Evolutionary conservation across 2,329 filamentous ascomycete genomes (phyloP).

Genomic region (Onygena corvina): DNA sequence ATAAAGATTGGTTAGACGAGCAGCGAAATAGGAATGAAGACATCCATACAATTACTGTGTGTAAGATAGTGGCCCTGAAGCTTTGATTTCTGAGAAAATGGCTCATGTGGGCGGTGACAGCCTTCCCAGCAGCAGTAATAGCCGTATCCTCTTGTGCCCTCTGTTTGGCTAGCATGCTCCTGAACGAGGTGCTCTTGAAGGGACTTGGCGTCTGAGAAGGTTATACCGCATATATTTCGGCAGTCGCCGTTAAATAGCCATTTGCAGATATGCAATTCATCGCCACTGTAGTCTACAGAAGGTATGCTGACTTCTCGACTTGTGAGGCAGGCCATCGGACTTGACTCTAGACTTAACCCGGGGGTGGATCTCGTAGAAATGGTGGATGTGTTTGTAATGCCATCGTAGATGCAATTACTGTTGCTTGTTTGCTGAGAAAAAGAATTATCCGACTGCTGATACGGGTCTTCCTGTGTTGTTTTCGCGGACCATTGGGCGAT

Average conservation of each 20-base stretch:
- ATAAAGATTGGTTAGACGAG: not conserved
- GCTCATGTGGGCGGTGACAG: constrained; percentile 32
- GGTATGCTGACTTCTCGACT: constrained; percentile 26
- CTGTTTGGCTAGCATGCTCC: constrained; percentile 28
- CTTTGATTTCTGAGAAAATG: constrained; percentile 37
- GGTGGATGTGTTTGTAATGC: constrained; percentile 1
- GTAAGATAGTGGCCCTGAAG: constrained; percentile 35
- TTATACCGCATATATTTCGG: constrained; percentile 25
- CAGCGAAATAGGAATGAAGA: not conserved
- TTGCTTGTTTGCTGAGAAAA: constrained; percentile 4
- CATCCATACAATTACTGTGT: constrained; percentile 32
- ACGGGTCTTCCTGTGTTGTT: constrained; percentile 5
- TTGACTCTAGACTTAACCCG: constrained; percentile 12
- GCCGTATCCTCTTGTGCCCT: constrained; percentile 30
- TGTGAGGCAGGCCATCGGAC: constrained; percentile 28
- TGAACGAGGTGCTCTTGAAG: constrained; percentile 32
- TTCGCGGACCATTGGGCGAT: not conserved
- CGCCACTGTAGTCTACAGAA: constrained; percentile 20
- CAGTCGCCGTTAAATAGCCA: constrained; percentile 21
- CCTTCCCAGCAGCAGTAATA: constrained; percentile 36
- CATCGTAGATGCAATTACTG: not conserved
- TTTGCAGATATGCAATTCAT: constrained; percentile 32
- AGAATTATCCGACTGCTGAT: constrained; percentile 3
- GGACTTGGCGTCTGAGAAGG: constrained; percentile 26
- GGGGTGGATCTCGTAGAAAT: constrained; percentile 11